Conservation (phyloP, 2,329 filamentous ascomycete species). For the Alternaria angustiovoidea region DNA sequence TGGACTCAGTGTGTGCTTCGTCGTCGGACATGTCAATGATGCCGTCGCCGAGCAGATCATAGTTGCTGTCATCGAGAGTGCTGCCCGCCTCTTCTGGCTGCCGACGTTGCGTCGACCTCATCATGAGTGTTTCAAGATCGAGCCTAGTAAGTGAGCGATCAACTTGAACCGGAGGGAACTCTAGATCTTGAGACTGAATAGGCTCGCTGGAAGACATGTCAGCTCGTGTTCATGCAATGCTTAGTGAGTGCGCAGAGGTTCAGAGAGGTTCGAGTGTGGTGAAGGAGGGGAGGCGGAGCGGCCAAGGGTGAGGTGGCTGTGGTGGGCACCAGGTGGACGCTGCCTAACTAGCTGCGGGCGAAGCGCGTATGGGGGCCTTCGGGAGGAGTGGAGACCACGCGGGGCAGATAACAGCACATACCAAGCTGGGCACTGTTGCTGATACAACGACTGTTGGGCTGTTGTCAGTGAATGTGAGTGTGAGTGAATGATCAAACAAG, state of each 20-base stretch:
- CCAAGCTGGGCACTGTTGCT: slow-evolving; percentile 1
- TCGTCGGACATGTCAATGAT: slow-evolving; percentile 47
- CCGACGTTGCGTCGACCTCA: slow-evolving; percentile 42
- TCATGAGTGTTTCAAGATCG: slow-evolving; percentile 47
- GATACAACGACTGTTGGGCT: background rate
- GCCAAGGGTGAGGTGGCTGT: slow-evolving; percentile 22
- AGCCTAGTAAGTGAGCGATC: slow-evolving; percentile 41
- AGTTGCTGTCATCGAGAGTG: slow-evolving; percentile 49
- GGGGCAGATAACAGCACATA: slow-evolving; percentile 14
- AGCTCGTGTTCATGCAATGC: slow-evolving; percentile 29
- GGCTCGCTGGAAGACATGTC: slow-evolving; percentile 42
- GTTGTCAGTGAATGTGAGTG: background rate
- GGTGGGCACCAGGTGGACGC: slow-evolving; percentile 24
- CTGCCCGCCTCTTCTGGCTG: slow-evolving; percentile 36
- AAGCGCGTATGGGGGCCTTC: slow-evolving; percentile 25
- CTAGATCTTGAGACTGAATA: slow-evolving; percentile 38
- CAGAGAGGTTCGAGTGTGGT: slow-evolving; percentile 8
- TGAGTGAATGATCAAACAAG: background rate
- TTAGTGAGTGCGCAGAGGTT: slow-evolving; percentile 6
- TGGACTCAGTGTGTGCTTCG: slow-evolving; percentile 48
- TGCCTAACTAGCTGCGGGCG: slow-evolving; percentile 36
- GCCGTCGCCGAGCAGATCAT: slow-evolving; percentile 44
- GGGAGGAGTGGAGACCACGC: slow-evolving; percentile 8
- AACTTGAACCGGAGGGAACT: slow-evolving; percentile 44
- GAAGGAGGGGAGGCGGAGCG: slow-evolving; percentile 14